Percentiles rank a stretch among this genome's conserved stretches.
These are phyloP conservation scores for Alternaria sp. DNA, from an alignment of 2,329 filamentous ascomycete genomes.

Conservation along the genomic window DNA sequence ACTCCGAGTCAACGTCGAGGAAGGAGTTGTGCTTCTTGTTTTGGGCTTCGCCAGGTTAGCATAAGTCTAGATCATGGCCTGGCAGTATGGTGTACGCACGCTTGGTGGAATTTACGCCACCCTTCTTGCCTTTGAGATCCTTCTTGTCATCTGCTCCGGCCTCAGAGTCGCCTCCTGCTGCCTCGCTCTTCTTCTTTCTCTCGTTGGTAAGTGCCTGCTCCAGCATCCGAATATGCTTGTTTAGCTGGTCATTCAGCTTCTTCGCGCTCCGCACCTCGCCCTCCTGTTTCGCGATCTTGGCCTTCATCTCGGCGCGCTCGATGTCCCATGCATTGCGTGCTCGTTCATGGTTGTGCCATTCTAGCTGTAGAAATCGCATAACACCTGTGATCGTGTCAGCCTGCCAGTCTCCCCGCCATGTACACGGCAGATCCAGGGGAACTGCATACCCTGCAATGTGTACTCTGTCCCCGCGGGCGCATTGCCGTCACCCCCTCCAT, in stretches of 20 bases:
- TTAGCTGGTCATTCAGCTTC: slow-evolving; percentile 85
- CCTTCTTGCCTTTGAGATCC: slow-evolving; percentile 49
- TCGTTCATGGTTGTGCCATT: slow-evolving; percentile 98
- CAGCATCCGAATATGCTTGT: slow-evolving; percentile 88
- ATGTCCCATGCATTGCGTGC: slow-evolving; percentile 99
- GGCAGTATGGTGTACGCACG: slow-evolving; percentile 27
- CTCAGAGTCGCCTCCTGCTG: slow-evolving; percentile 60
- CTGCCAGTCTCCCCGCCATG: slow-evolving; percentile 10
- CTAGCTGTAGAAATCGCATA: slow-evolving; percentile 98
- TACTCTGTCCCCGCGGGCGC: slow-evolving; percentile 73
- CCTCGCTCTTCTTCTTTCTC: slow-evolving; percentile 69
- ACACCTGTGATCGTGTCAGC: slow-evolving; percentile 69
- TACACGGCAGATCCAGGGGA: not conserved
- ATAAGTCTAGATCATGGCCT: not conserved
- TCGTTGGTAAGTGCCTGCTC: slow-evolving; percentile 89
- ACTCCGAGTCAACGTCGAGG: slow-evolving; percentile 59
- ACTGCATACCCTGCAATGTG: slow-evolving; percentile 70
- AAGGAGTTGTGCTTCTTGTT: slow-evolving; percentile 61
- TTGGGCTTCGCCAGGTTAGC: slow-evolving; percentile 51
- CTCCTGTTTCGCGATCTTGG: slow-evolving; percentile 92
- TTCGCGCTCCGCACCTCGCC: slow-evolving; percentile 88
- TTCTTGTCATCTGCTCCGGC: slow-evolving; percentile 54
- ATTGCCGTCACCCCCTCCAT: slow-evolving; percentile 58
- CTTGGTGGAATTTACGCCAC: slow-evolving; percentile 34
- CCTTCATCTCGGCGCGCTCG: slow-evolving; percentile 98